Conservation (phyloP, 306 rosid genomes). For the Sphenostylis stenocarpa region DNA sequence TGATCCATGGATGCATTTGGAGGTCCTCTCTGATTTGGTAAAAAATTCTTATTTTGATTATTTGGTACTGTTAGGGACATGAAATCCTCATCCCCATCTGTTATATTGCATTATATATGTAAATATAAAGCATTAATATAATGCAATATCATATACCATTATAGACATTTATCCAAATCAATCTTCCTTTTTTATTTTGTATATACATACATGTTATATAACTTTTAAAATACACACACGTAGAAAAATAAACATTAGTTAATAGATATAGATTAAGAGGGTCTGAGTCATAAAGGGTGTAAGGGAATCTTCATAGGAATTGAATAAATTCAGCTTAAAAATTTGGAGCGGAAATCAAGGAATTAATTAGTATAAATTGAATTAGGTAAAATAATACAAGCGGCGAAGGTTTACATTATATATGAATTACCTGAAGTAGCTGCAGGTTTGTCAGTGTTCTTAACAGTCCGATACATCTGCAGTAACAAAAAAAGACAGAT, state of each 20-base stretch:
- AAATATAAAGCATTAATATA: slow-evolving; percentile 11
- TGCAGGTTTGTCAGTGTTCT: slow-evolving; percentile 88
- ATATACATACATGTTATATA: background rate
- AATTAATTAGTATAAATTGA: slow-evolving; percentile 23
- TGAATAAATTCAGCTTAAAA: slow-evolving; percentile 28
- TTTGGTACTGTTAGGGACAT: slow-evolving; percentile 48
- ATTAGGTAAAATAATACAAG: slow-evolving; percentile 26
- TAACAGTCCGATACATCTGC: slow-evolving; percentile 96
- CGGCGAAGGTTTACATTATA: background rate
- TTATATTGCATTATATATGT: background rate
- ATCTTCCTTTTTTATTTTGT: background rate
- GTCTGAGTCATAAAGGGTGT: slow-evolving; percentile 45
- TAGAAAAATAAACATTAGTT: background rate
- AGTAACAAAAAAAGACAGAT: slow-evolving; percentile 25
- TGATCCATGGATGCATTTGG: slow-evolving; percentile 49
- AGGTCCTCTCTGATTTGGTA: slow-evolving; percentile 47
- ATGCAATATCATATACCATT: background rate
- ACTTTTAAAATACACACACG: too few relatives aligned
- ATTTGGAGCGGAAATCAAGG: slow-evolving; percentile 41
- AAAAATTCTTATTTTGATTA: slow-evolving; percentile 48
- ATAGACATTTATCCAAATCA: background rate
- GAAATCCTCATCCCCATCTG: slow-evolving; percentile 86
- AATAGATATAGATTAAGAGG: slow-evolving; percentile 18
- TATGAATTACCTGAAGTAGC: slow-evolving; percentile 73
- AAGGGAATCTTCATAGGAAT: slow-evolving; percentile 47